Evolutionary conservation across 495 filamentous ascomycete species (phyloP).

Genomic region (Gamarada debralockiae): DNA sequence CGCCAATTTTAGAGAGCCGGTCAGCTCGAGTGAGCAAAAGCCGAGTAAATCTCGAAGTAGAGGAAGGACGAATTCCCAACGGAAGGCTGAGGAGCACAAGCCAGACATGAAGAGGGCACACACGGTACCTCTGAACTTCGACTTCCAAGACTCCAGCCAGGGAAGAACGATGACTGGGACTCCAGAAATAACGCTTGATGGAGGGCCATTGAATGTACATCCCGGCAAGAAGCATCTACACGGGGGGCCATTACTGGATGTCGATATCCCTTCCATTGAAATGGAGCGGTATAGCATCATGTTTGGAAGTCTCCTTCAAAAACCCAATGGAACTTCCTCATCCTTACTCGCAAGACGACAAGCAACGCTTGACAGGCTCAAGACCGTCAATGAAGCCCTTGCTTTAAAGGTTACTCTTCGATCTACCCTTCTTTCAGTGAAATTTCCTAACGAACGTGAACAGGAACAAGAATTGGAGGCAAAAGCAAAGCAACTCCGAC

Average conservation of each 20-base stretch:
- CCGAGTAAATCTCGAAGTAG: slow-evolving; percentile 6
- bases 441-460: slow-evolving; percentile 13
- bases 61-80: slow-evolving; percentile 8
- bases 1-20: neutral
- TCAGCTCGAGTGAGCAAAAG: neutral
- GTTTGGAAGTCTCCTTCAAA: slow-evolving; percentile 73
- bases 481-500: slow-evolving; percentile 21
- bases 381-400: slow-evolving; percentile 42
- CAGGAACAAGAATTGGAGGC: slow-evolving; percentile 25
- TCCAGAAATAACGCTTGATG: slow-evolving; percentile 23
- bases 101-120: slow-evolving; percentile 20
- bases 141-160: slow-evolving; percentile 11
- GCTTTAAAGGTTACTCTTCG: slow-evolving; percentile 29
- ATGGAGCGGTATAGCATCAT: slow-evolving; percentile 93
- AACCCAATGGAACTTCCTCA: slow-evolving; percentile 23
- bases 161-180: neutral
- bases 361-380: slow-evolving; percentile 62
- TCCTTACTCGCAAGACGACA: slow-evolving; percentile 63
- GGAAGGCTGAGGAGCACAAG: slow-evolving; percentile 14
- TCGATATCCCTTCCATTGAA: slow-evolving; percentile 76
- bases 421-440: slow-evolving; percentile 7
- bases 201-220: slow-evolving; percentile 6
- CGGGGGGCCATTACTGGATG: slow-evolving; percentile 46
- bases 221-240: neutral
- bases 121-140: slow-evolving; percentile 18